Conservation (phyloP, 176 grass and related monocot species). For the maize (Zea mays) region DNA sequence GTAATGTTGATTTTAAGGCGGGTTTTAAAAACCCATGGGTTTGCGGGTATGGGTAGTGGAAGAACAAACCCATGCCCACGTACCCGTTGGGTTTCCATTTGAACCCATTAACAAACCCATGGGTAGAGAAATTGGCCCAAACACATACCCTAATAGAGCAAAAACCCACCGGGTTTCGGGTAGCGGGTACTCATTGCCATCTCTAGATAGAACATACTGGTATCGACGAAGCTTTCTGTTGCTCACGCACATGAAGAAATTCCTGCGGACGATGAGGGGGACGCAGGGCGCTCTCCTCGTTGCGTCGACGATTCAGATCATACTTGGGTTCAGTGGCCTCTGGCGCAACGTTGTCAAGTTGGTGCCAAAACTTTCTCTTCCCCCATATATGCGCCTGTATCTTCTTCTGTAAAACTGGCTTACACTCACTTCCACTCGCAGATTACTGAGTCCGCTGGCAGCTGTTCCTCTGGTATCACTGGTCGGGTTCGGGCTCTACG, state of each 20-base stretch:
- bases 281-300: slow-evolving; percentile 87
- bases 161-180: no score
- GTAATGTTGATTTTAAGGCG: no score
- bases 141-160: no score
- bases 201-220: neutral
- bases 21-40: no score
- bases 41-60: no score
- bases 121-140: no score
- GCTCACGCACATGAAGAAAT: slow-evolving; percentile 61
- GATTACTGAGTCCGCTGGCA: slow-evolving; percentile 77
- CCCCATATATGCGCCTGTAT: no score
- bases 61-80: no score
- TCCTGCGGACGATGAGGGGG: slow-evolving; percentile 76
- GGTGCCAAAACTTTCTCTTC: neutral
- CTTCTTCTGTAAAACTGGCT: slow-evolving; percentile 3
- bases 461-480: slow-evolving; percentile 83
- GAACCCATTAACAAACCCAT: no score
- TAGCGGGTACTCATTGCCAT: no score
- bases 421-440: slow-evolving; percentile 12
- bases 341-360: slow-evolving; percentile 92
- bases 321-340: slow-evolving; percentile 95
- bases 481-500: slow-evolving; percentile 91
- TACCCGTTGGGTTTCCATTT: no score
- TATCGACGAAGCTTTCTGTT: slow-evolving; percentile 31
- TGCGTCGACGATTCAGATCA: slow-evolving; percentile 86